phyloP scores from a whole-genome alignment of 2,329 filamentous ascomycete genomes.

The Trichoderma pleuroti region DNA sequence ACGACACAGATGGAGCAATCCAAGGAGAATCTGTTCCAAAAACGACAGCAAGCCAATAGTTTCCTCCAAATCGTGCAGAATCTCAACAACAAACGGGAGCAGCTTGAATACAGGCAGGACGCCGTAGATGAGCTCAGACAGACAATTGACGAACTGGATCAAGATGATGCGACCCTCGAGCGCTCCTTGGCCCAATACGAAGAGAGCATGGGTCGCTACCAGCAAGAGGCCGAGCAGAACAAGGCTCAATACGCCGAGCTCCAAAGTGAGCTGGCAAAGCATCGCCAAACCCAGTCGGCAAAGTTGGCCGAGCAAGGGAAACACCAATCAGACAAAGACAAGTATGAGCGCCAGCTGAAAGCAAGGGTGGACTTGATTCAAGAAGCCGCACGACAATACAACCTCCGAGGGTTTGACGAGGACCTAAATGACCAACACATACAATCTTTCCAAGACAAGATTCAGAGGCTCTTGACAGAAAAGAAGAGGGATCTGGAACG shows the following conservation, averaged over 20 bases:
- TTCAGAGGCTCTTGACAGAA: constrained; percentile 71
- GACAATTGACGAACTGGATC: constrained; percentile 72
- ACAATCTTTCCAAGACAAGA: constrained; percentile 70
- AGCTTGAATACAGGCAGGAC: constrained; percentile 65
- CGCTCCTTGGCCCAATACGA: constrained; percentile 73
- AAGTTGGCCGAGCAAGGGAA: constrained; percentile 68
- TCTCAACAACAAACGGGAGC: constrained; percentile 71
- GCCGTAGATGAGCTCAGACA: constrained; percentile 66
- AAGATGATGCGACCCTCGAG: constrained; percentile 73
- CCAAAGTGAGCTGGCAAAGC: constrained; percentile 44
- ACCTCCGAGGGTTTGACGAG: constrained; percentile 79
- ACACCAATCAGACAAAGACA: constrained; percentile 80
- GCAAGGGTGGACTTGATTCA: constrained; percentile 71
- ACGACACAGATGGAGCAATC: constrained; percentile 60
- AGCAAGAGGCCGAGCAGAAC: constrained; percentile 60
- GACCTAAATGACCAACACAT: constrained; percentile 72
- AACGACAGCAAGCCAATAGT: constrained; percentile 68
- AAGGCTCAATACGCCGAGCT: constrained; percentile 64
- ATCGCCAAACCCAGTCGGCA: constrained; percentile 45
- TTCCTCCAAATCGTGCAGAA: constrained; percentile 72
- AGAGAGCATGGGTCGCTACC: constrained; percentile 64
- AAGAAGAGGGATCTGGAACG: constrained; percentile 76
- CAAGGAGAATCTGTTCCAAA: constrained; percentile 56
- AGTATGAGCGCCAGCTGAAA: constrained; percentile 75
- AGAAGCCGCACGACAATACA: constrained; percentile 71